Conservation (phyloP, 495 filamentous ascomycete genomes). For the Tuber brumale region DNA sequence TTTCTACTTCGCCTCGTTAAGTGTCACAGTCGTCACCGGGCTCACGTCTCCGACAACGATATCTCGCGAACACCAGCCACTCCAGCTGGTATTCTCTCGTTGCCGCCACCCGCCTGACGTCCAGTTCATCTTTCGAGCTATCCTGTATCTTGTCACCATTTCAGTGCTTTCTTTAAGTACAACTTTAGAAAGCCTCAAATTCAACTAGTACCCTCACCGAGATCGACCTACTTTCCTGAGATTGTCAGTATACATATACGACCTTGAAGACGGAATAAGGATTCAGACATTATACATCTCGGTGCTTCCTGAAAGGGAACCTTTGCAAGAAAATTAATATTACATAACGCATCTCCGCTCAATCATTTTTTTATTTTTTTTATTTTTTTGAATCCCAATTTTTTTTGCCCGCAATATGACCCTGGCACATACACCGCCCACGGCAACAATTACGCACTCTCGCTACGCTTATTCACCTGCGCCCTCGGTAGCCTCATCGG, state of each 20-base stretch:
- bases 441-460: conserved; percentile 26
- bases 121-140: neutral
- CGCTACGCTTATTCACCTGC: conserved; percentile 28
- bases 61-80: neutral
- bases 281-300: conserved; percentile 6
- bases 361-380: conserved; percentile 21
- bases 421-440: conserved; percentile 32
- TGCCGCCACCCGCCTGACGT: neutral
- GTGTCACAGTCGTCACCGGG: neutral
- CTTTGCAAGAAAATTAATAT: conserved; percentile 14
- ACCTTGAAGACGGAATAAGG: conserved; percentile 43
- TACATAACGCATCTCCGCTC: conserved; percentile 30
- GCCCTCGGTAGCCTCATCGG: conserved; percentile 30
- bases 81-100: neutral
- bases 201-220: neutral
- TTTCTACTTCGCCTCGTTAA: neutral
- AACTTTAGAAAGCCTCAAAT: neutral
- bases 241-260: conserved; percentile 39
- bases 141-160: conserved; percentile 2
- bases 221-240: conserved; percentile 42
- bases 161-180: conserved; percentile 1
- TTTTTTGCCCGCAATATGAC: conserved; percentile 38
- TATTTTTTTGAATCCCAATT: conserved; percentile 43
- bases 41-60: neutral
- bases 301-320: neutral